These are phyloP conservation scores for Acacia crassicarpa DNA, from an alignment of 306 rosid species.

Conservation along the genomic window DNA sequence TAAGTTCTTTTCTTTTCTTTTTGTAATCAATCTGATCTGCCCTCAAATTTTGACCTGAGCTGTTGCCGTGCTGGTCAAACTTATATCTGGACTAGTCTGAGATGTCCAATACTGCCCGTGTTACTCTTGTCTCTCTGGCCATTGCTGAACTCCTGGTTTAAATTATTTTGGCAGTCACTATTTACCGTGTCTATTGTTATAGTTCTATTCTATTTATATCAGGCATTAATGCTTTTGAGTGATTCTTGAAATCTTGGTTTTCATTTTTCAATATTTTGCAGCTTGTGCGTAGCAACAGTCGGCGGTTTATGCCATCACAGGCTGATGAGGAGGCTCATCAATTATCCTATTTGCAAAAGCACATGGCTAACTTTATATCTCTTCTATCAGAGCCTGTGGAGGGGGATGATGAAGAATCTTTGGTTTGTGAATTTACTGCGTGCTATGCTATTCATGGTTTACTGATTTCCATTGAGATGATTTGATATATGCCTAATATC, in stretches of 20 bases:
- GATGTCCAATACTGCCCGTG: background rate
- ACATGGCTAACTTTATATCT: conserved; percentile 73
- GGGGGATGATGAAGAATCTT: conserved; percentile 75
- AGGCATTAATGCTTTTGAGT: conserved; percentile 24
- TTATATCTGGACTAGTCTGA: background rate
- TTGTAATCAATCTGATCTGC: background rate
- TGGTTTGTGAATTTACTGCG: conserved; percentile 61
- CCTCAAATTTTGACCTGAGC: background rate
- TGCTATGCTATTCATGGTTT: conserved; percentile 15
- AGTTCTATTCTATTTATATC: background rate
- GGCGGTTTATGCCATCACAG: conserved; percentile 82
- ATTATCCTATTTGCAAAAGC: conserved; percentile 85
- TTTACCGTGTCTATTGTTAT: background rate
- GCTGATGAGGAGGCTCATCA: conserved; percentile 95
- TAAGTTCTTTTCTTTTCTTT: background rate
- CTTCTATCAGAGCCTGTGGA: conserved; percentile 81
- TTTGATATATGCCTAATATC: background rate
- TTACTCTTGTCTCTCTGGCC: background rate
- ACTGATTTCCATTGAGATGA: conserved; percentile 17
- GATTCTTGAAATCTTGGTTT: conserved; percentile 7
- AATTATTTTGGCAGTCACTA: background rate
- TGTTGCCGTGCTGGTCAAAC: background rate
- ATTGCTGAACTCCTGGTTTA: conserved; percentile 11
- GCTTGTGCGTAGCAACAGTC: conserved; percentile 97
- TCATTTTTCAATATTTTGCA: conserved; percentile 42